Evolutionary conservation across 192 early-diverging fungal genomes (phyloP).

Genomic region (Coemansia sp.): DNA sequence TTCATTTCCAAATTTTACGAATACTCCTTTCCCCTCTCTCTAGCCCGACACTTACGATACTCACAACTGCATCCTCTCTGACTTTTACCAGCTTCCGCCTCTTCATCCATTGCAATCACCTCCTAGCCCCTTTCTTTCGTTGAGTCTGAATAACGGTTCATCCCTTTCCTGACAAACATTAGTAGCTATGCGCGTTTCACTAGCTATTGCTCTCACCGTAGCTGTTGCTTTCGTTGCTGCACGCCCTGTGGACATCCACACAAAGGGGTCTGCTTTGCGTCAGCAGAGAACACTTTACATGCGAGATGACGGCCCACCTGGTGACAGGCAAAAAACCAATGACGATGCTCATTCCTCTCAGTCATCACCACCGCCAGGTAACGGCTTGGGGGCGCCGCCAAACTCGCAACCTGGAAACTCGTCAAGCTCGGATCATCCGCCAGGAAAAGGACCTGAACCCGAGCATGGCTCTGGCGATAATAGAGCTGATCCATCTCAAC

Average conservation of each 20-base stretch:
- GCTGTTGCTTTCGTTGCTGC: slow-evolving; percentile 1
- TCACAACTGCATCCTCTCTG: background rate
- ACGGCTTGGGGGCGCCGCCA: background rate
- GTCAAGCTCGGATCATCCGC: slow-evolving; percentile 1
- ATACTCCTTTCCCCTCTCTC: background rate
- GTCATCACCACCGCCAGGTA: background rate
- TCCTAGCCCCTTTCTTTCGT: background rate
- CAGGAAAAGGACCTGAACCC: background rate
- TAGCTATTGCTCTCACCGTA: background rate
- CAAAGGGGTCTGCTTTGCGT: background rate
- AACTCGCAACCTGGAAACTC: background rate
- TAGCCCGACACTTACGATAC: slow-evolving; percentile 1
- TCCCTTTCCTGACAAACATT: background rate
- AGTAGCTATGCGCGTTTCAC: background rate
- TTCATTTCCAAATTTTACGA: background rate
- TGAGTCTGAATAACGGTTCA: background rate
- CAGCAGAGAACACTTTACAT: background rate
- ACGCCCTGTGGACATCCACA: background rate
- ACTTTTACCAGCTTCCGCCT: background rate
- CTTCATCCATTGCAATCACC: background rate
- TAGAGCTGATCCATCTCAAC: background rate
- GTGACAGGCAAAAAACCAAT: background rate
- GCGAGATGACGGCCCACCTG: background rate
- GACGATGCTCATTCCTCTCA: background rate
- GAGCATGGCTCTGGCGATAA: background rate